phyloP scores from a whole-genome alignment of 139 green algal species.

The Chlamydomonas applanata region DNA sequence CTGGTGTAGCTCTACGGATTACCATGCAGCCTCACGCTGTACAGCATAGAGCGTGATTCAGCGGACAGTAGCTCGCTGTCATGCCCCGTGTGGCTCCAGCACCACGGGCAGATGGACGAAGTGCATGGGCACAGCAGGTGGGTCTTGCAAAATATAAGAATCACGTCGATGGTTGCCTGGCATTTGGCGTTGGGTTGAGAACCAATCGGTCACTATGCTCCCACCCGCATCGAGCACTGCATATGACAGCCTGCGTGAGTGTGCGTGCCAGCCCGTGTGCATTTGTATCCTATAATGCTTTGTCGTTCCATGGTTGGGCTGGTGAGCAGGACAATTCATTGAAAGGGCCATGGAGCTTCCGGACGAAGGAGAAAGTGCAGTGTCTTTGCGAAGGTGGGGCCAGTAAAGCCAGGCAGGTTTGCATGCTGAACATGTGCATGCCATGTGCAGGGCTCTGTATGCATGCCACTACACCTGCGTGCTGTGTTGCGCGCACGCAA shows the following conservation, averaged over 20 bases:
- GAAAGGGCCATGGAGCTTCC: conserved; percentile 36
- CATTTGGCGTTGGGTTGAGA: background rate
- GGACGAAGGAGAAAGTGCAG: conserved; percentile 49
- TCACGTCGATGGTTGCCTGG: background rate
- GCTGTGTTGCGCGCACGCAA: background rate
- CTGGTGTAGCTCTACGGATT: no score
- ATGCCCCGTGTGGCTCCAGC: background rate
- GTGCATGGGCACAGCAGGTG: background rate
- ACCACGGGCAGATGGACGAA: background rate
- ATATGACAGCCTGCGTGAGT: no score
- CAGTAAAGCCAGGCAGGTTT: background rate
- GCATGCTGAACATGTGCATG: background rate
- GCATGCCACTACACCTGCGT: background rate
- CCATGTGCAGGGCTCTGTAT: background rate
- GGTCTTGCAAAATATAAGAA: background rate
- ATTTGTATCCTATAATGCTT: background rate
- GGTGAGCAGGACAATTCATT: conserved; percentile 47
- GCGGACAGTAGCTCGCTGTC: no score
- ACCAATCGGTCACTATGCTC: no score
- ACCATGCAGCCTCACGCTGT: no score
- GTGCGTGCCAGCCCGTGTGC: no score
- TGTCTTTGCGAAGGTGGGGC: conserved; percentile 50
- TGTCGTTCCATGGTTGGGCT: background rate
- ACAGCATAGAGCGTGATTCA: no score
- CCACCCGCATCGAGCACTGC: background rate